Conservation (phyloP, 768 basidiomycete species). For the Goffeauzyma gilvescens region DNA sequence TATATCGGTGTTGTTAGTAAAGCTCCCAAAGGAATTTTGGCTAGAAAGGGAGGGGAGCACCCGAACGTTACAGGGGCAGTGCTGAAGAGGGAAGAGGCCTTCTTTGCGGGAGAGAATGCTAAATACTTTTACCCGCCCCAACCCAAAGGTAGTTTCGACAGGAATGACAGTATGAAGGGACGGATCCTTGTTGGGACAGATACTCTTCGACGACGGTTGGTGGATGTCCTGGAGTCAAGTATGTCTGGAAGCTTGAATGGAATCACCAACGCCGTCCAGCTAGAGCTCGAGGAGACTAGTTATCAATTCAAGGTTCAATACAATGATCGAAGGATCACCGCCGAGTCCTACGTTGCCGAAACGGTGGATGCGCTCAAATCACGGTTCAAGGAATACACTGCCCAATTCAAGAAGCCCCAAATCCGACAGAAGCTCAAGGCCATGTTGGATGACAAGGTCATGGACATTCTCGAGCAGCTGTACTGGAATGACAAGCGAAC, state of each 20-base stretch:
- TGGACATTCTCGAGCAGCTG: conserved; percentile 89
- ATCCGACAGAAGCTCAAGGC: conserved; percentile 72
- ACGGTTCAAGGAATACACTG: conserved; percentile 66
- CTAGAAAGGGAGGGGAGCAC: conserved; percentile 13
- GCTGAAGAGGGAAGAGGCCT: conserved; percentile 38
- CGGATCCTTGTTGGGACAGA: conserved; percentile 72
- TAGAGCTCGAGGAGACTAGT: conserved; percentile 87
- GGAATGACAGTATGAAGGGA: conserved; percentile 24
- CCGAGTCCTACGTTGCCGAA: conserved; percentile 95
- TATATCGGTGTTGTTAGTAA: conserved; percentile 95
- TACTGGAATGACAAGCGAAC: conserved; percentile 90
- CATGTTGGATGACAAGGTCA: conserved; percentile 88
- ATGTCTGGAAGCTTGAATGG: conserved; percentile 92
- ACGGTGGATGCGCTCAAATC: conserved; percentile 78
- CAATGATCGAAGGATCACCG: conserved; percentile 80
- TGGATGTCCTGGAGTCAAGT: conserved; percentile 92
- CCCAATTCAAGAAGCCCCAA: conserved; percentile 70
- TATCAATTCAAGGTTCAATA: conserved; percentile 90
- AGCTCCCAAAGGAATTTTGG: conserved; percentile 31
- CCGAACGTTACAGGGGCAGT: conserved; percentile 35
- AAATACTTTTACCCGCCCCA: conserved; percentile 18
- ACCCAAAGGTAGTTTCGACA: no score
- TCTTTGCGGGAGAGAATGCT: conserved; percentile 37
- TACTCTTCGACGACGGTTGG: conserved; percentile 69
- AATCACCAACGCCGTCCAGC: conserved; percentile 89